Percentiles rank a stretch among this genome's conserved stretches.
phyloP scores from a whole-genome alignment of 306 rosid species.

The Comarum palustre region DNA sequence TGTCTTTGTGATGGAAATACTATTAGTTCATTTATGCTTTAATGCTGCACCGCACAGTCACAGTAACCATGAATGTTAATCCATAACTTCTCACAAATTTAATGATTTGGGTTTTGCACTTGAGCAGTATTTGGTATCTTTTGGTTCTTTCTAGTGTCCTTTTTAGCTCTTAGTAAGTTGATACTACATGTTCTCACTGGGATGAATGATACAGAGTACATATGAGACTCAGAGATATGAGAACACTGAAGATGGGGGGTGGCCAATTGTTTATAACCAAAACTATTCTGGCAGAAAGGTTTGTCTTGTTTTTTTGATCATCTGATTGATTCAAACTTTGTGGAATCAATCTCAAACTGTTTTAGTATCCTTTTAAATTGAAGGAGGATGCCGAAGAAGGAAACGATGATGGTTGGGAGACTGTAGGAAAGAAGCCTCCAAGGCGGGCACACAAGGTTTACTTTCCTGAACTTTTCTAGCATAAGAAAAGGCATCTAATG shows the following conservation, averaged over 20 bases:
- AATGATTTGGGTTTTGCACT: not conserved
- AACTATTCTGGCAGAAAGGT: conserved; percentile 37
- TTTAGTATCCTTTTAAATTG: conserved; percentile 37
- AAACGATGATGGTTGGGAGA: conserved; percentile 73
- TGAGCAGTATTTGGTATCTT: not conserved
- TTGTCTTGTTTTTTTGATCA: not conserved
- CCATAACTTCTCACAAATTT: not conserved
- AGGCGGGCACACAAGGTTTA: conserved; percentile 66
- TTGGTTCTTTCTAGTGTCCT: not conserved
- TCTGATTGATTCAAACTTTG: not conserved
- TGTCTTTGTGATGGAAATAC: not conserved
- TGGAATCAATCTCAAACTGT: not conserved
- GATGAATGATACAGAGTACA: conserved; percentile 15
- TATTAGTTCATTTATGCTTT: not conserved
- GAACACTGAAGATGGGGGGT: conserved; percentile 26
- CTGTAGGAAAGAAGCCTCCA: conserved; percentile 60
- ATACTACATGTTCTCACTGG: not conserved
- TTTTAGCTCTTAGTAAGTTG: not conserved
- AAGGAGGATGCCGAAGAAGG: conserved; percentile 29
- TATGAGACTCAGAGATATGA: conserved; percentile 21
- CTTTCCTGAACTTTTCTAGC: conserved; percentile 21
- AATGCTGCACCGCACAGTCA: not conserved
- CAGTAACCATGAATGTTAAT: not conserved
- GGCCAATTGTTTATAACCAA: conserved; percentile 25
- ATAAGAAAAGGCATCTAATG: conserved; percentile 1